Evolutionary conservation across 495 filamentous ascomycete genomes (phyloP).

Genomic region (Xeromyces bisporus): DNA sequence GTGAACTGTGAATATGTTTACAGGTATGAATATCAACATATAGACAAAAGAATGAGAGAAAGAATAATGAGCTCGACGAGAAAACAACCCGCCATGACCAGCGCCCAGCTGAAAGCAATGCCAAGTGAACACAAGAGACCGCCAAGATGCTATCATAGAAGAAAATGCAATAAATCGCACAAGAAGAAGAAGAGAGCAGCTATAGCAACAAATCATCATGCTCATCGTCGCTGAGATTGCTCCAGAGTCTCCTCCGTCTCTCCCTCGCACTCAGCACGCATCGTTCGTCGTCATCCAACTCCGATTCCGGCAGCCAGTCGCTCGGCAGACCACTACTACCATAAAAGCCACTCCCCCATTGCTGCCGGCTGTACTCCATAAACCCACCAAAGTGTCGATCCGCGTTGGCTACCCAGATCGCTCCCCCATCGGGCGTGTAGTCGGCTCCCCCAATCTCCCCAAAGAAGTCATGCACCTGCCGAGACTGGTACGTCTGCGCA

Average conservation of each 20-base stretch:
- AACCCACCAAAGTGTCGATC: slow-evolving; percentile 66
- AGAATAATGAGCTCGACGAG: too few relatives aligned
- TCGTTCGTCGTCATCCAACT: slow-evolving; percentile 19
- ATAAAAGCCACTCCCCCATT: slow-evolving; percentile 25
- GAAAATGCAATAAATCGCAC: too few relatives aligned
- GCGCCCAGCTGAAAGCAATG: too few relatives aligned
- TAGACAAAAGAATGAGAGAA: too few relatives aligned
- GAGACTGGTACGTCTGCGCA: slow-evolving; percentile 44
- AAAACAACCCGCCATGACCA: too few relatives aligned
- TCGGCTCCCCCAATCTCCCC: slow-evolving; percentile 69
- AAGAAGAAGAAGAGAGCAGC: background rate
- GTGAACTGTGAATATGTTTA: too few relatives aligned
- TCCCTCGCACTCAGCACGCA: slow-evolving; percentile 19
- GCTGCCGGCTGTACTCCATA: slow-evolving; percentile 50
- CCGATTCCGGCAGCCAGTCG: slow-evolving; percentile 22
- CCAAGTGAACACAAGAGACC: too few relatives aligned
- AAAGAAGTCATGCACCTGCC: slow-evolving; percentile 71
- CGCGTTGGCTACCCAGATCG: slow-evolving; percentile 56
- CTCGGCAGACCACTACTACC: slow-evolving; percentile 15
- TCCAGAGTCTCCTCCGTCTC: slow-evolving; percentile 17
- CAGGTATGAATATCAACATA: too few relatives aligned
- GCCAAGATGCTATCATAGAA: too few relatives aligned
- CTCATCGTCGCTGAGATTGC: slow-evolving; percentile 18
- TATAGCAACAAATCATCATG: slow-evolving; percentile 21
- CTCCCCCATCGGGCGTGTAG: slow-evolving; percentile 53